Percentiles rank a stretch among this genome's conserved stretches.
phyloP scores from a whole-genome alignment of 2,329 filamentous ascomycete genomes.

The Pseudocercospora vitis region DNA sequence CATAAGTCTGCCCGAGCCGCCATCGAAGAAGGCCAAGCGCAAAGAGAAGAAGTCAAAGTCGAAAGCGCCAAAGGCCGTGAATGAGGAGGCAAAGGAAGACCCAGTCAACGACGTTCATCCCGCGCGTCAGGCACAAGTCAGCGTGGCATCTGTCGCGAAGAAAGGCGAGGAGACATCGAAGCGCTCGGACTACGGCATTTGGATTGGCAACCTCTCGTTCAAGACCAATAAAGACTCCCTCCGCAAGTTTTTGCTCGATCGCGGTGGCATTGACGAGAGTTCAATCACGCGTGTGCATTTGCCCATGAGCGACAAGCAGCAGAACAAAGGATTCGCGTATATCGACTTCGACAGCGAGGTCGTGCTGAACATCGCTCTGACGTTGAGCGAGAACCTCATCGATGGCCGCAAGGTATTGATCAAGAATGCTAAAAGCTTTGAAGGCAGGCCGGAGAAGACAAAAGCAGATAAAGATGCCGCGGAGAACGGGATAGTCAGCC shows the following conservation, averaged over 20 bases:
- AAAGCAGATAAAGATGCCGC: conserved; percentile 44
- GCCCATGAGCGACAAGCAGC: conserved; percentile 60
- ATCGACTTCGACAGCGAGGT: conserved; percentile 77
- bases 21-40: conserved; percentile 89
- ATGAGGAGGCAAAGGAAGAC: conserved; percentile 8
- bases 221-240: conserved; percentile 71
- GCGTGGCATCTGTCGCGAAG: conserved; percentile 13
- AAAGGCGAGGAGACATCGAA: conserved; percentile 33
- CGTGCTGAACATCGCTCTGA: conserved; percentile 73
- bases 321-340: conserved; percentile 95
- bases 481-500: conserved; percentile 25
- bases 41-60: conserved; percentile 70
- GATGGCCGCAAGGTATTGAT: conserved; percentile 79
- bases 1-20: conserved; percentile 82
- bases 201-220: conserved; percentile 96
- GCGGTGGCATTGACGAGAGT: conserved; percentile 58
- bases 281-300: conserved; percentile 84
- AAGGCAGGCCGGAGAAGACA: conserved; percentile 70
- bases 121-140: conserved; percentile 9
- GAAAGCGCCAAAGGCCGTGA: conserved; percentile 25
- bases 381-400: conserved; percentile 80
- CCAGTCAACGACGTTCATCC: conserved; percentile 15
- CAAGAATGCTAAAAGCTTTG: conserved; percentile 87
- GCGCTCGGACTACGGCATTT: conserved; percentile 81
- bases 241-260: conserved; percentile 74